Evolutionary conservation across 805 yeast species (phyloP), one percentile per base, ranked within the genome.

Genomic region (Ogataea paradorogensis): DNA sequence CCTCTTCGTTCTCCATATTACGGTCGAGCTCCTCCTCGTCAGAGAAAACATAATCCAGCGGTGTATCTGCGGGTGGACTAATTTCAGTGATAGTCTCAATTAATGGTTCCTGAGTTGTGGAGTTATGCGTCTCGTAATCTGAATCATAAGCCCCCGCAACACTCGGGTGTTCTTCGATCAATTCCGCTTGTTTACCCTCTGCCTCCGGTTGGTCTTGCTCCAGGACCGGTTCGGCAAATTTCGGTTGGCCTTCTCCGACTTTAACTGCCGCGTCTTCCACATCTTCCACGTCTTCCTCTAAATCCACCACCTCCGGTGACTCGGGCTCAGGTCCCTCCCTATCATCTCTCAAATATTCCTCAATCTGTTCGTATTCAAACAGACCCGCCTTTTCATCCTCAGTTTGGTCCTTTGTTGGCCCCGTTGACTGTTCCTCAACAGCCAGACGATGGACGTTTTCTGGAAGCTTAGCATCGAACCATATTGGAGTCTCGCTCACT

Each of bases 1-100:
- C 68, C 35, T 80, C 86, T 58, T 93, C 99, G 30, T 74, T 72
- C 29, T 71, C 69, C 33, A 91, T 61, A 48, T 82, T 83, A 24
- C 76, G 70, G 2, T 74, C 71, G 25, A 78, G 80, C 42, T 88
- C 95, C 42, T 90, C 97, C 13, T 80, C 82, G 38, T 85, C 89
- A 16, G 78, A 79, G 56, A 83, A 83, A 39, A 78, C 85, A 51
- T 82, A 84, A 38, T 80, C 84, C 7, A 51, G 44, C 1, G 45
- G 28, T 9, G 37, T 40, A 23, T 9, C 4, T 23, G 14, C 3
- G 4, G 30, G 47, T 47, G 9, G 40, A 14, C 20, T 18, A 22
- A 6, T 14, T 34, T 34, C 26, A 2, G 38, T 16, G 20, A 32
- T 27, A 15, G 25, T 9, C 10, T 23, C n/a, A 23, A 23, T n/a